These are phyloP conservation scores for Fusarium chuoi DNA, from an alignment of 2,329 filamentous ascomycete genomes.

Conservation along the genomic window DNA sequence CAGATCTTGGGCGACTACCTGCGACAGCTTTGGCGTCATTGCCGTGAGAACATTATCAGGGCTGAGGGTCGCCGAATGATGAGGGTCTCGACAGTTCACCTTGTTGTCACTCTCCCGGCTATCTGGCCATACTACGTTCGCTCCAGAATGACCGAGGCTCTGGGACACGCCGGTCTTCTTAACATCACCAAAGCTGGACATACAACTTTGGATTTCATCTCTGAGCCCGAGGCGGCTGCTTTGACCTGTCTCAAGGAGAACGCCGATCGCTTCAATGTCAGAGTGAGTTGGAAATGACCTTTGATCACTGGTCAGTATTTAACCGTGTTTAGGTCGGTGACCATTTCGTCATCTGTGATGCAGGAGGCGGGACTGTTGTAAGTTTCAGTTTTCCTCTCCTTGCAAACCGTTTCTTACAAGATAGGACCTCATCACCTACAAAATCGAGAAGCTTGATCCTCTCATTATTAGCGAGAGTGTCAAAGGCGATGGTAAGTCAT, in stretches of 20 bases:
- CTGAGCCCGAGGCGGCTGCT: constrained; percentile 60
- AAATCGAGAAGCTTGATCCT: constrained; percentile 39
- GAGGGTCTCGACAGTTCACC: constrained; percentile 40
- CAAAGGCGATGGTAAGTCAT: constrained; percentile 48
- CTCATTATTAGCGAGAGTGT: constrained; percentile 51
- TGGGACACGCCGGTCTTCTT: constrained; percentile 51
- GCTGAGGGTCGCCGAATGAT: constrained; percentile 30
- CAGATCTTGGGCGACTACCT: constrained; percentile 51
- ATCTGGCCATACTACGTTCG: constrained; percentile 57
- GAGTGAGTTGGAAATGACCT: constrained; percentile 16
- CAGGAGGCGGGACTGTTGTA: constrained; percentile 52
- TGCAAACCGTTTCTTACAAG: background rate
- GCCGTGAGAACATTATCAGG: constrained; percentile 39
- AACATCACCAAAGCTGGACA: constrained; percentile 35
- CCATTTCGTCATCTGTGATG: constrained; percentile 51
- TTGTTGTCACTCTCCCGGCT: constrained; percentile 57
- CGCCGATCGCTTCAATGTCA: constrained; percentile 32
- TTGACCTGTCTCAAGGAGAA: constrained; percentile 50
- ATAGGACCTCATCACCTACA: constrained; percentile 55
- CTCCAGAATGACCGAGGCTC: constrained; percentile 51
- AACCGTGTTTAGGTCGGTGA: constrained; percentile 28
- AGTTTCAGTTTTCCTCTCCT: constrained; percentile 1
- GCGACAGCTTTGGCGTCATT: constrained; percentile 48
- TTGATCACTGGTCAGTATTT: background rate
- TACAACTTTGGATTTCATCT: constrained; percentile 51